These are phyloP conservation scores for Nakaseomyces glabratus DNA, from an alignment of 1,139 yeast species.

Conservation along the genomic window DNA sequence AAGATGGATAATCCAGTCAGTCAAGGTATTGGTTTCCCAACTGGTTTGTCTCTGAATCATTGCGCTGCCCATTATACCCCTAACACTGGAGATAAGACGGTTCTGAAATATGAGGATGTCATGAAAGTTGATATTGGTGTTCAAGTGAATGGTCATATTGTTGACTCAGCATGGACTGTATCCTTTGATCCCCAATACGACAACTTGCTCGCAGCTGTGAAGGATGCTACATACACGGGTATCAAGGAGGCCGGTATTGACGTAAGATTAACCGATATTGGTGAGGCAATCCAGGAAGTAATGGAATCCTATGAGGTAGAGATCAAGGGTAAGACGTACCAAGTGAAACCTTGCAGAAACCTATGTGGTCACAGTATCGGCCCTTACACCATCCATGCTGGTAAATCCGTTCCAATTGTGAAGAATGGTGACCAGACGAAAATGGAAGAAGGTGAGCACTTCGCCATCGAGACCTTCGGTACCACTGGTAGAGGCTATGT, in stretches of 20 bases:
- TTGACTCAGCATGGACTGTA: constrained; percentile 92
- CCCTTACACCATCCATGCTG: constrained; percentile 80
- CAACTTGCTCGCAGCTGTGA: constrained; percentile 69
- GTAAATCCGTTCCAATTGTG: constrained; percentile 93
- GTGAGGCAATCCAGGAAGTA: constrained; percentile 91
- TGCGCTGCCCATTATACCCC: constrained; percentile 99
- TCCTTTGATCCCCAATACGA: constrained; percentile 83
- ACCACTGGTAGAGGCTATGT: constrained; percentile 94
- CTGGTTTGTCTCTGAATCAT: constrained; percentile 87
- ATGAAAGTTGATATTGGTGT: constrained; percentile 97
- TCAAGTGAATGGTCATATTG: constrained; percentile 90
- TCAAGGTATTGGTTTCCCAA: constrained; percentile 95
- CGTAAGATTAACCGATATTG: constrained; percentile 89
- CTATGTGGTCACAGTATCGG: constrained; percentile 90
- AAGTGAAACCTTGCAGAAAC: constrained; percentile 82
- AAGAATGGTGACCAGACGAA: constrained; percentile 88
- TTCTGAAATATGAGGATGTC: constrained; percentile 76
- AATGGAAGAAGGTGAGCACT: constrained; percentile 98
- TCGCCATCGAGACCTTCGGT: constrained; percentile 97
- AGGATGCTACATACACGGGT: constrained; percentile 91
- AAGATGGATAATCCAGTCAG: constrained; percentile 32
- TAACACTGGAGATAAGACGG: constrained; percentile 83
- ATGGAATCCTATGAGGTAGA: constrained; percentile 97
- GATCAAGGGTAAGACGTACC: constrained; percentile 74
- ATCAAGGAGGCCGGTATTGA: constrained; percentile 90